Evolutionary conservation across 2,329 filamentous ascomycete genomes (phyloP).

Genomic region (Apiospora saccharicola): DNA sequence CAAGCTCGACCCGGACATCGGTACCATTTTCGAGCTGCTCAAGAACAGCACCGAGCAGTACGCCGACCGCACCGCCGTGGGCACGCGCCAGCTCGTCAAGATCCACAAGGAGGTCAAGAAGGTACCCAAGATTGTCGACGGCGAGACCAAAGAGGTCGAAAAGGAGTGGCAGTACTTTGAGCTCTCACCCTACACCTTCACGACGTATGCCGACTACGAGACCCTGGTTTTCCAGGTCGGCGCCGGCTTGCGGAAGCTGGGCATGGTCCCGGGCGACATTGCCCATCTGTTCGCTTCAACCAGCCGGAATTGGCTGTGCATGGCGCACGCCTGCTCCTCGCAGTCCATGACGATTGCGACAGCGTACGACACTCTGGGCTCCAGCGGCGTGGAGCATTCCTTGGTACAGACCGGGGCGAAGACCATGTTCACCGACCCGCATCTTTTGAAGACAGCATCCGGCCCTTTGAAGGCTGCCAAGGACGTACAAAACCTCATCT

Average conservation of each 20-base stretch:
- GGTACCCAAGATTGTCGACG: conserved; percentile 87
- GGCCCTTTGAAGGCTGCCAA: conserved; percentile 63
- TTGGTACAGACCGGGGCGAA: conserved; percentile 81
- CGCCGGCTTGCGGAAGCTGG: conserved; percentile 76
- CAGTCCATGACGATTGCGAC: conserved; percentile 94
- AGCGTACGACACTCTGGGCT: conserved; percentile 90
- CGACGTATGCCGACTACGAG: conserved; percentile 83
- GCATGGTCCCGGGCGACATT: conserved; percentile 70
- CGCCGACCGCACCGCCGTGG: conserved; percentile 70
- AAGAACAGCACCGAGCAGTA: conserved; percentile 70
- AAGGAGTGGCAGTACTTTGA: conserved; percentile 95
- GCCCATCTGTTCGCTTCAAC: conserved; percentile 88
- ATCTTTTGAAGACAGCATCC: conserved; percentile 70
- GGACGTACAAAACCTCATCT: conserved; percentile 66
- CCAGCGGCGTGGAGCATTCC: conserved; percentile 85
- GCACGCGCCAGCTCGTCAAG: conserved; percentile 75
- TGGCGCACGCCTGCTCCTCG: conserved; percentile 78
- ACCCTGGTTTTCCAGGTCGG: conserved; percentile 73
- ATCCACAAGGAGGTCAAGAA: conserved; percentile 87
- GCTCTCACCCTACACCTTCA: conserved; percentile 77
- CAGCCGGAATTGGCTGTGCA: conserved; percentile 82
- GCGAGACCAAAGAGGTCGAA: conserved; percentile 79
- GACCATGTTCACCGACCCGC: conserved; percentile 87
- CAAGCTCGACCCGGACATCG: conserved; percentile 72
- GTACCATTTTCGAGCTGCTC: conserved; percentile 82